Percentiles rank a stretch among this genome's conserved stretches.
These are phyloP conservation scores for Stenogyne calaminthoides DNA, from an alignment of 305 asterid species.

Conservation along the genomic window DNA sequence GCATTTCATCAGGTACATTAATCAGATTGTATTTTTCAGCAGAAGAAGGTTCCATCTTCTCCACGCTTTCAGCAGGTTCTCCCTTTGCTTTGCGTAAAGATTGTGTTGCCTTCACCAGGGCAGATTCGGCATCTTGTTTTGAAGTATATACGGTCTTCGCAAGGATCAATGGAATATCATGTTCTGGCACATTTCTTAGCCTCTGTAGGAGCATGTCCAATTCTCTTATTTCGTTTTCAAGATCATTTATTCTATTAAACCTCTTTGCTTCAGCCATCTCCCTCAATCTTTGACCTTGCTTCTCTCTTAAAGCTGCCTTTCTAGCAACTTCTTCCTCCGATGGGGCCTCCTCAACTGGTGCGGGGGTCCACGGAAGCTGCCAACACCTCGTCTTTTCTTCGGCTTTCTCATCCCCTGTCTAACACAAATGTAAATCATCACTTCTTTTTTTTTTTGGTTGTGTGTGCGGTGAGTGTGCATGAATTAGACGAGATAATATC, in stretches of 20 bases:
- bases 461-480: conserved; percentile 9
- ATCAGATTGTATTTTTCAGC: conserved; percentile 76
- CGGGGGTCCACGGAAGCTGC: conserved; percentile 99
- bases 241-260: conserved; percentile 81
- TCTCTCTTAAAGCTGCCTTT: conserved; percentile 96
- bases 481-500: no score
- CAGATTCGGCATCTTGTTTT: conserved; percentile 75
- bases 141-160: conserved; percentile 61
- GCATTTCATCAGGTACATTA: conserved; percentile 72
- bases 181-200: conserved; percentile 61
- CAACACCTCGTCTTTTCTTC: conserved; percentile 85
- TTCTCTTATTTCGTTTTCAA: conserved; percentile 83
- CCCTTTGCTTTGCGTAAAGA: conserved; percentile 96
- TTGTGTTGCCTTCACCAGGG: conserved; percentile 65
- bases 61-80: conserved; percentile 73
- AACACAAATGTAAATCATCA: conserved; percentile 27
- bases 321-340: conserved; percentile 98
- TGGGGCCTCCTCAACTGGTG: conserved; percentile 84
- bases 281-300: conserved; percentile 95
- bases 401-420: conserved; percentile 82
- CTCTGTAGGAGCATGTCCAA: conserved; percentile 72
- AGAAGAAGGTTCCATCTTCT: conserved; percentile 64
- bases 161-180: conserved; percentile 60
- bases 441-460: background rate
- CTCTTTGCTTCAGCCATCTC: conserved; percentile 99